Conservation (phyloP, 352 stramenopile genomes). For the Thalassiosira mediterranea region DNA sequence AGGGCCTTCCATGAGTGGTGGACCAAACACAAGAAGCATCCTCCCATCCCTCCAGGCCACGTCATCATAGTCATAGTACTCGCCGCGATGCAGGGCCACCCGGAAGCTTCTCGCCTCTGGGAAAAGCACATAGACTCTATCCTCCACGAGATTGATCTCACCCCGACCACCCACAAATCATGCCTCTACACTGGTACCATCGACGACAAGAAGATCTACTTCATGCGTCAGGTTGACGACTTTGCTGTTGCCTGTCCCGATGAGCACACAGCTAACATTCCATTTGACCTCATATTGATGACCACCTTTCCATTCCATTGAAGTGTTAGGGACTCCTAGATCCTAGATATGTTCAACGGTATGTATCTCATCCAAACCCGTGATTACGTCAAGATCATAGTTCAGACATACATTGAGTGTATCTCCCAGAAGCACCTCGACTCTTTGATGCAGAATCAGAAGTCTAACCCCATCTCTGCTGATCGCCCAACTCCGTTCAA, state of each 20-base stretch:
- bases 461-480: no score
- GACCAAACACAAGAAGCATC: not conserved
- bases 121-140: conserved; percentile 46
- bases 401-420: conserved; percentile 22
- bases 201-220: conserved; percentile 34
- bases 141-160: conserved; percentile 31
- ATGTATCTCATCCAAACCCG: conserved; percentile 40
- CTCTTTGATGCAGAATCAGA: conserved; percentile 6
- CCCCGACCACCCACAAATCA: conserved; percentile 50
- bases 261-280: conserved; percentile 9
- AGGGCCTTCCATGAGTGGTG: conserved; percentile 1
- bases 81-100: conserved; percentile 47
- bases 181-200: conserved; percentile 41
- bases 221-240: conserved; percentile 60
- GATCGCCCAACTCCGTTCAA: no score
- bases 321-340: conserved; percentile 30
- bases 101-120: conserved; percentile 54
- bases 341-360: conserved; percentile 48
- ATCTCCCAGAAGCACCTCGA: not conserved
- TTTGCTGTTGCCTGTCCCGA: conserved; percentile 34
- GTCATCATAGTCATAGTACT: conserved; percentile 24
- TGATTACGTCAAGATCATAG: conserved; percentile 48
- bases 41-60: not conserved
- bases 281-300: conserved; percentile 22
- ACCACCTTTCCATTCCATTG: conserved; percentile 21